Evolutionary conservation across 2,329 filamentous ascomycete species (phyloP).

Genomic region (Pyrenochaeta sp.): DNA sequence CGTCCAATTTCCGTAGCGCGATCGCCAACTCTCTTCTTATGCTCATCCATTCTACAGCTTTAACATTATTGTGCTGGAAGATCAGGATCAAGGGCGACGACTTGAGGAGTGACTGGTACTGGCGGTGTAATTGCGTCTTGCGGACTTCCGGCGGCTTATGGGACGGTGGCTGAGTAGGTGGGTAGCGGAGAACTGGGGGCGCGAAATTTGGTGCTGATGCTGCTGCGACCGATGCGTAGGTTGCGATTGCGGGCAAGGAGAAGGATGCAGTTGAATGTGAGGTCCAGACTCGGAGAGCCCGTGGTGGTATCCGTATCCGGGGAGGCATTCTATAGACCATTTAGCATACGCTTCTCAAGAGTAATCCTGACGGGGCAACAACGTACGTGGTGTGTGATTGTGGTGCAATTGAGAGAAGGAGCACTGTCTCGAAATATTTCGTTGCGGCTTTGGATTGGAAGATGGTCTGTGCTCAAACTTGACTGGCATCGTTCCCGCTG

Average conservation of each 20-base stretch:
- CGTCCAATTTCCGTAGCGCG: conserved; percentile 72
- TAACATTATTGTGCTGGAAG: conserved; percentile 83
- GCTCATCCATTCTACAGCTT: conserved; percentile 76
- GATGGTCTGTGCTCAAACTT: conserved; percentile 33
- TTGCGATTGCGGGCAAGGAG: conserved; percentile 42
- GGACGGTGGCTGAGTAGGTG: conserved; percentile 81
- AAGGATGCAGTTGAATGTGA: conserved; percentile 34
- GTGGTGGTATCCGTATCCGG: conserved; percentile 47
- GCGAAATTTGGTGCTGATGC: conserved; percentile 62
- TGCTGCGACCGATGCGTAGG: conserved; percentile 61
- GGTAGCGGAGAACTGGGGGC: conserved; percentile 61
- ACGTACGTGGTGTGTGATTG: conserved; percentile 39
- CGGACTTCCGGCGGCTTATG: conserved; percentile 86
- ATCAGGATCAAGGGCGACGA: conserved; percentile 85
- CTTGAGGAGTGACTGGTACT: conserved; percentile 87
- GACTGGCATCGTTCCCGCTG: conserved; percentile 17
- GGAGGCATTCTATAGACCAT: conserved; percentile 43
- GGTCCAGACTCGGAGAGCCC: conserved; percentile 38
- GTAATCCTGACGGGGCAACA: not conserved
- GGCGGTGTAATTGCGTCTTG: conserved; percentile 86
- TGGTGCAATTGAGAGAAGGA: conserved; percentile 32
- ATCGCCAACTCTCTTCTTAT: conserved; percentile 73
- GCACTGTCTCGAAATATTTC: conserved; percentile 39
- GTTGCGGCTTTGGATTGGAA: conserved; percentile 24
- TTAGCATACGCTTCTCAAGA: conserved; percentile 3